Evolutionary conservation across 1,139 yeast species (phyloP).

Genomic region (Taphrina deformans): DNA sequence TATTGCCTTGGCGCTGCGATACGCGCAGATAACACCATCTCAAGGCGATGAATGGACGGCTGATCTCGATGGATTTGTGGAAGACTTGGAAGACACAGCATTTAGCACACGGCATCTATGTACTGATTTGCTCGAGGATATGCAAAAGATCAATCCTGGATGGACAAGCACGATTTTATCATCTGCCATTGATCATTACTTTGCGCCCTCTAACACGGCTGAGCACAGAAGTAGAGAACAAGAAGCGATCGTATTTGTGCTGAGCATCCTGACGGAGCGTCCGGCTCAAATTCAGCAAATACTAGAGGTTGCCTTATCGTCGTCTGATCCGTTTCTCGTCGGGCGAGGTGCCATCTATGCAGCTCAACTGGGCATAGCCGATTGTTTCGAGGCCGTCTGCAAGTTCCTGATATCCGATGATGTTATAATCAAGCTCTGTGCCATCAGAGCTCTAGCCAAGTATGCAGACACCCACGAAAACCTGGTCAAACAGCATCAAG

Average conservation of each 20-base stretch:
- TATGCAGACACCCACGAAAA: constrained; percentile 19
- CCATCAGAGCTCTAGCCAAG: constrained; percentile 25
- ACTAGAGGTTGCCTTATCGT: constrained; percentile 1
- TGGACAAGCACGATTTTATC: constrained; percentile 1
- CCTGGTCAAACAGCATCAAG: constrained; percentile 17
- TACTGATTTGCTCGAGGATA: constrained; percentile 25
- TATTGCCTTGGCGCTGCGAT: constrained; percentile 18
- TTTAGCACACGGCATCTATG: constrained; percentile 24
- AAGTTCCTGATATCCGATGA: not conserved
- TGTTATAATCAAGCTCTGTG: constrained; percentile 17
- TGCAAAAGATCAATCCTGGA: constrained; percentile 10
- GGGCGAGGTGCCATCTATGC: constrained; percentile 28
- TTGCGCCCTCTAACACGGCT: not conserved
- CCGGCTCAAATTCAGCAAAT: not conserved
- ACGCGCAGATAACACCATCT: constrained; percentile 26
- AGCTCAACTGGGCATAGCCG: constrained; percentile 15
- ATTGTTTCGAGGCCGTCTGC: not conserved
- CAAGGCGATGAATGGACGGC: constrained; percentile 22
- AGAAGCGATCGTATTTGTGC: constrained; percentile 22
- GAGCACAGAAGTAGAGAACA: constrained; percentile 20
- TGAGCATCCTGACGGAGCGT: constrained; percentile 3
- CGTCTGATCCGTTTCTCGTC: constrained; percentile 5
- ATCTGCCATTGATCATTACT: constrained; percentile 13
- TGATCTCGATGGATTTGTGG: constrained; percentile 31
- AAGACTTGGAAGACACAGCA: constrained; percentile 24